Evolutionary conservation across 2,329 filamentous ascomycete genomes (phyloP).

Genomic region (Calonectria pteridis): DNA sequence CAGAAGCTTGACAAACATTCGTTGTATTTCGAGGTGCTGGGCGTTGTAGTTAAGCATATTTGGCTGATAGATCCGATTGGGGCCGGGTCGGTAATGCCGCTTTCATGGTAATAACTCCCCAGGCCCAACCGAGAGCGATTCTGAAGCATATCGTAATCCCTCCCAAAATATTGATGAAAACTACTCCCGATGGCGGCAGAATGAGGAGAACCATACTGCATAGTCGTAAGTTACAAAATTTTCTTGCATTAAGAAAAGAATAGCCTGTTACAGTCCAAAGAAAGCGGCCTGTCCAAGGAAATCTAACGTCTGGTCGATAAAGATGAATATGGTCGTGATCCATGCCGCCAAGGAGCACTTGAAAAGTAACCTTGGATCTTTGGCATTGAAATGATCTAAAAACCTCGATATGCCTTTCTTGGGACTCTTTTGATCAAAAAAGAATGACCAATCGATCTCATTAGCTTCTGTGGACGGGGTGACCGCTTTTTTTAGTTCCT

Average conservation of each 20-base stretch:
- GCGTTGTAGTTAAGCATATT: background rate
- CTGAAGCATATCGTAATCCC: background rate
- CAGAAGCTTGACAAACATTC: background rate
- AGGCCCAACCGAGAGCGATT: background rate
- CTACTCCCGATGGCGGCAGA: constrained; percentile 26
- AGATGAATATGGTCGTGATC: constrained; percentile 34
- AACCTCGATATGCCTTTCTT: constrained; percentile 10
- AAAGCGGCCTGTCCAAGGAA: constrained; percentile 26
- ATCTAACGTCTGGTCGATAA: constrained; percentile 30
- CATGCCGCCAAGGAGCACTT: constrained; percentile 36
- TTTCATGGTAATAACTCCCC: background rate
- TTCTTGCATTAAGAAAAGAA: background rate
- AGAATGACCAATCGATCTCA: background rate
- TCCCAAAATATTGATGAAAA: background rate
- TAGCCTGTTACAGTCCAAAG: constrained; percentile 13
- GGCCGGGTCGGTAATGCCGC: background rate
- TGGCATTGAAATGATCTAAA: constrained; percentile 37
- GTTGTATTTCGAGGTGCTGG: background rate
- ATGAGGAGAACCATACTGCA: constrained; percentile 33
- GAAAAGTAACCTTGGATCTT: constrained; percentile 37
- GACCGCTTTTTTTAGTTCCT: background rate
- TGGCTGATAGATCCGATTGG: background rate
- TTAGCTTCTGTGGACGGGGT: background rate
- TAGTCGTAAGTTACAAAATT: background rate
- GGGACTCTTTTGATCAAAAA: background rate